A percentile compares a stretch with the other conserved stretches of the same genome.
phyloP scores from a whole-genome alignment of 2,329 filamentous ascomycete genomes.

The Paecilomyces sp. region DNA sequence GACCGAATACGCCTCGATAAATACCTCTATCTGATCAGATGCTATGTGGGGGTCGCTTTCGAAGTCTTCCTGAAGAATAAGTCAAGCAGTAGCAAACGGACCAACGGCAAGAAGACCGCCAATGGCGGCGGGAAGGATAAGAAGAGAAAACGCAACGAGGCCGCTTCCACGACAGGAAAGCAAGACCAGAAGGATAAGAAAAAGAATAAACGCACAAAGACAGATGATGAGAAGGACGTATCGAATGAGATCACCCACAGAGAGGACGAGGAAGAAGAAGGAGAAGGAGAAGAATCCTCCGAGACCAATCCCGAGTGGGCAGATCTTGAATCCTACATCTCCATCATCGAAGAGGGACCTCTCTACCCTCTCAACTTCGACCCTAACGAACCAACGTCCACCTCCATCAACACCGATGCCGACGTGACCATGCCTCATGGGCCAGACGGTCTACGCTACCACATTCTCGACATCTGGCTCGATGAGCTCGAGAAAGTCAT shows the following conservation, averaged over 20 bases:
- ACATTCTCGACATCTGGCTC: slow-evolving; percentile 83
- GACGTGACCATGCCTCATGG: slow-evolving; percentile 46
- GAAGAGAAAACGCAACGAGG: slow-evolving; percentile 14
- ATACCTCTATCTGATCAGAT: slow-evolving; percentile 76
- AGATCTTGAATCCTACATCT: slow-evolving; percentile 29
- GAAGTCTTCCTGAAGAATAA: slow-evolving; percentile 29
- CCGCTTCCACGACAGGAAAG: slow-evolving; percentile 19
- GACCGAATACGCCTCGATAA: slow-evolving; percentile 83
- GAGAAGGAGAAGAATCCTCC: slow-evolving; percentile 8
- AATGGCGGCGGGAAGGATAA: neutral
- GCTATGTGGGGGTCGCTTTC: slow-evolving; percentile 68
- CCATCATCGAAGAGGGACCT: slow-evolving; percentile 33
- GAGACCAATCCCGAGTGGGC: slow-evolving; percentile 15
- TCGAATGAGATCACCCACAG: slow-evolving; percentile 6
- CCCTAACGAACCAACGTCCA: slow-evolving; percentile 7
- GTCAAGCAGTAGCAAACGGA: neutral
- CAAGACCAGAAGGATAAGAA: slow-evolving; percentile 14
- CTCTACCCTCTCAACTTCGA: slow-evolving; percentile 34
- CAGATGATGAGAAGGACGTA: slow-evolving; percentile 7
- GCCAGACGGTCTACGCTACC: slow-evolving; percentile 77
- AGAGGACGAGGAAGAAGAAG: slow-evolving; percentile 11
- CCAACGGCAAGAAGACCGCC: slow-evolving; percentile 2
- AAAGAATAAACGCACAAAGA: slow-evolving; percentile 15
- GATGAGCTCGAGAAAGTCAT: slow-evolving; percentile 76
- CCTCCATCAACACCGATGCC: slow-evolving; percentile 12